Evolutionary conservation across 371 early-diverging fungal species (phyloP).

Genomic region (Mortierella sp.): DNA sequence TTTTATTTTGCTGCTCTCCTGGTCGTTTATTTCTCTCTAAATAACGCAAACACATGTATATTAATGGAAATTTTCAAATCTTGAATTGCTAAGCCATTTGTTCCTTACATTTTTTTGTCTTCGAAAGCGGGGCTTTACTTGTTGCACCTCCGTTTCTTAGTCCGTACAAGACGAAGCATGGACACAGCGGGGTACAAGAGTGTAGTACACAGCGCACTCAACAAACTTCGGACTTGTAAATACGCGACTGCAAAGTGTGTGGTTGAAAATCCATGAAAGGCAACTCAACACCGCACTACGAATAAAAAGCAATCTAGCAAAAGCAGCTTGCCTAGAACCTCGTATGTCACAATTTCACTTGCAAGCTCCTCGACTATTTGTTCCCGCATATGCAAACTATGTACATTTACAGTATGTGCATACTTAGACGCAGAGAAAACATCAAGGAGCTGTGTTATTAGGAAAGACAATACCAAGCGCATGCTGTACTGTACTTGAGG

Average conservation of each 20-base stretch:
- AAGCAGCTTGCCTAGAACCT: slow-evolving; percentile 1
- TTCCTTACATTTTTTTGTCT: not conserved
- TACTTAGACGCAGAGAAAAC: too few species aligned
- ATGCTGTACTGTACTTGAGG: too few species aligned
- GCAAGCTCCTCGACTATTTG: too few species aligned
- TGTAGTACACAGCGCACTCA: not conserved
- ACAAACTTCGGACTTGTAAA: not conserved
- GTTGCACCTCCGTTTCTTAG: too few species aligned
- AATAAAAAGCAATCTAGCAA: not conserved
- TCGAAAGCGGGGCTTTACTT: not conserved
- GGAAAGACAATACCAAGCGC: too few species aligned
- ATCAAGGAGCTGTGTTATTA: too few species aligned
- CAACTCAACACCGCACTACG: not conserved
- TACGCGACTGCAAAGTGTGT: too few species aligned
- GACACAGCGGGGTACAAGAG: not conserved
- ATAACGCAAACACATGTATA: not conserved
- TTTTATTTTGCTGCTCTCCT: not conserved
- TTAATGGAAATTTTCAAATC: not conserved
- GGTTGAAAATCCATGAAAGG: not conserved
- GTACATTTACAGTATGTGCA: too few species aligned
- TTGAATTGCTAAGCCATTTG: not conserved
- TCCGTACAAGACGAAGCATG: too few species aligned
- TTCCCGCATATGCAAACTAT: too few species aligned
- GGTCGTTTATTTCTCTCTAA: not conserved
- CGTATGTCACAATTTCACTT: not conserved